These are phyloP conservation scores for Pestalotiopsis sp. DNA, from an alignment of 2,329 filamentous ascomycete genomes.

Conservation along the genomic window DNA sequence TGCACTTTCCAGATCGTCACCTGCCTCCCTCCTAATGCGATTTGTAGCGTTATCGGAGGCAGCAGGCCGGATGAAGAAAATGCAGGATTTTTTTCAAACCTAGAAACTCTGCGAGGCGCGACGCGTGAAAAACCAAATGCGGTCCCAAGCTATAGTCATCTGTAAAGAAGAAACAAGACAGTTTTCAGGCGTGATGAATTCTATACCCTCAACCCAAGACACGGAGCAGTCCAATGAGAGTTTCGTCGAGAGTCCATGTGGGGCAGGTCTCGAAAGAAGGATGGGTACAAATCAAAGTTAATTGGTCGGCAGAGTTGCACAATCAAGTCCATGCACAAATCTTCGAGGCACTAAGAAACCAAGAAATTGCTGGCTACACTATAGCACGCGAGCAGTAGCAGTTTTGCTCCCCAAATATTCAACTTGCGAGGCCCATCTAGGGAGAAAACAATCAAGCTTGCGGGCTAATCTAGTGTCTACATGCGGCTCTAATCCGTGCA, in stretches of 20 bases:
- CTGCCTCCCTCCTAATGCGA: conserved; percentile 5
- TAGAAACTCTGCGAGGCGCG: neutral
- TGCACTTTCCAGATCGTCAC: conserved; percentile 3
- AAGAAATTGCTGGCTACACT: neutral
- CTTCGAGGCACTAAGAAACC: neutral
- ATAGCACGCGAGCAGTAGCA: neutral
- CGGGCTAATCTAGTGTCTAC: neutral
- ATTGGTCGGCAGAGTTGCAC: neutral
- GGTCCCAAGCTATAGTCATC: neutral
- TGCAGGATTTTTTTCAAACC: neutral
- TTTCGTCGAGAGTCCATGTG: neutral
- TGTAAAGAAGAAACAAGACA: neutral
- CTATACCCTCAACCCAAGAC: neutral
- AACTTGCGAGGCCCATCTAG: neutral
- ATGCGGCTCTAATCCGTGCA: neutral
- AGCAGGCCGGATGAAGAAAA: neutral
- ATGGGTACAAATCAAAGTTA: neutral
- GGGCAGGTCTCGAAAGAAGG: neutral
- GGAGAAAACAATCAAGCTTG: neutral
- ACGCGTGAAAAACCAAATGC: neutral
- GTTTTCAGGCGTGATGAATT: neutral
- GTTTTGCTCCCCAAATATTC: neutral
- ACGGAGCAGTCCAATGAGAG: conserved; percentile 1
- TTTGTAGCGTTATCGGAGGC: neutral
- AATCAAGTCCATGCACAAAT: neutral